Percentiles rank a stretch among this genome's conserved stretches.
Evolutionary conservation across 805 yeast genomes (phyloP).

Genomic region (Zygosaccharomyces pseudorouxii): DNA sequence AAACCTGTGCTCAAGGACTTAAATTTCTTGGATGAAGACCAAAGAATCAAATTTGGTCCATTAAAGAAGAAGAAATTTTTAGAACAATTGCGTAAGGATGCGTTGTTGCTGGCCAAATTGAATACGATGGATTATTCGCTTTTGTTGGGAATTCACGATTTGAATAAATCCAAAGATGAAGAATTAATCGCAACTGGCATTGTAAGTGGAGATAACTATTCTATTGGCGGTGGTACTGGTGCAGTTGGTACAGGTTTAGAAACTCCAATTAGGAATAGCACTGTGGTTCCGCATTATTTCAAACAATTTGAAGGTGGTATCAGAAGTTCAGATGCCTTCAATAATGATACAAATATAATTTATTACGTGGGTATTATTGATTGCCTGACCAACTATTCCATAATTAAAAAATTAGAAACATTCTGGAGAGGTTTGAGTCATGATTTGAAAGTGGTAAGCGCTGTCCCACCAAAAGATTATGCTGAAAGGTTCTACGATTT

Average conservation of each 20-base stretch:
- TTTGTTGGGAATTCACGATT: conserved; percentile 81
- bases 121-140: conserved; percentile 96
- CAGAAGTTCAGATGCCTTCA: conserved; percentile 52
- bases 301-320: conserved; percentile 85
- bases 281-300: conserved; percentile 40
- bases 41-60: conserved; percentile 72
- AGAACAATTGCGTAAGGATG: conserved; percentile 71
- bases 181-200: conserved; percentile 37
- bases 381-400: conserved; percentile 76
- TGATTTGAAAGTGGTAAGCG: conserved; percentile 67
- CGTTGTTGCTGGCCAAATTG: conserved; percentile 59
- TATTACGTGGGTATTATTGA: conserved; percentile 94
- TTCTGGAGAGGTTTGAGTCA: conserved; percentile 73
- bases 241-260: conserved; percentile 1
- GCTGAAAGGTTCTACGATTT: conserved; percentile 81
- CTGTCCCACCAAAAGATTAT: conserved; percentile 86
- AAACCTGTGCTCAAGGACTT: conserved; percentile 71
- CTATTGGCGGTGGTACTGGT: too few relatives aligned
- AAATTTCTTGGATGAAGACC: conserved; percentile 73
- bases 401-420: conserved; percentile 76
- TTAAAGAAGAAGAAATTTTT: conserved; percentile 54
- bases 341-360: conserved; percentile 56
- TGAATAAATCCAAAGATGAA: conserved; percentile 46
- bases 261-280: conserved; percentile 4
- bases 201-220: background rate